phyloP scores from a whole-genome alignment of 768 basidiomycete species.

The Mycena maculata region DNA sequence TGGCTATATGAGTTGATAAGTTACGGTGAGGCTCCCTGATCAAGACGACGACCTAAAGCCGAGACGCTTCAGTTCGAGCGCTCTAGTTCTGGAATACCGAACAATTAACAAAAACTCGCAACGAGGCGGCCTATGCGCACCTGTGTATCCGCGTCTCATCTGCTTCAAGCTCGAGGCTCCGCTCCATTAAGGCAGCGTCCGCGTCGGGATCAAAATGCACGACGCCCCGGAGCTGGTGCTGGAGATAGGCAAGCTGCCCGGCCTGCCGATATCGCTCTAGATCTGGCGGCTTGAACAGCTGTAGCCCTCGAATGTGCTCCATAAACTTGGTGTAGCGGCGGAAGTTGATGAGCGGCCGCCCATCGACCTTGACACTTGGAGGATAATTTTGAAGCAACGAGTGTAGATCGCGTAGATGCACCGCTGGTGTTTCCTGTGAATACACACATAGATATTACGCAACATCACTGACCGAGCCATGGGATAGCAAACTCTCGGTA shows the following conservation, averaged over 20 bases:
- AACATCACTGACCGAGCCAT: constrained; percentile 53
- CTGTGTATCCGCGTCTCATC: constrained; percentile 42
- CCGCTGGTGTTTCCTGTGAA: constrained; percentile 40
- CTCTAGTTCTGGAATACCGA: constrained; percentile 13
- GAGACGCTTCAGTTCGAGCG: constrained; percentile 20
- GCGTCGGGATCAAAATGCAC: constrained; percentile 40
- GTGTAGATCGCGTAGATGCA: constrained; percentile 52
- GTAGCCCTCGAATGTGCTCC: constrained; percentile 48
- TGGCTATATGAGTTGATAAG: constrained; percentile 20
- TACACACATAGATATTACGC: constrained; percentile 1
- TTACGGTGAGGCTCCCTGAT: not conserved
- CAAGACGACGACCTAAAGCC: constrained; percentile 11
- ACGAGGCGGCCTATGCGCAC: not conserved
- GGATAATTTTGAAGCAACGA: constrained; percentile 46
- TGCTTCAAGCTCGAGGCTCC: constrained; percentile 46
- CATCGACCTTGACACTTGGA: constrained; percentile 43
- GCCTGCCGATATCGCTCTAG: constrained; percentile 45
- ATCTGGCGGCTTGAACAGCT: constrained; percentile 47
- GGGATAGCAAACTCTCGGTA: constrained; percentile 48
- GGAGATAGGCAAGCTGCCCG: constrained; percentile 56
- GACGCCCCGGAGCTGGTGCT: constrained; percentile 49
- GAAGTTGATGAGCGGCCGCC: constrained; percentile 56
- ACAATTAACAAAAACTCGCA: not conserved
- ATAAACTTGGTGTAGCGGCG: constrained; percentile 52
- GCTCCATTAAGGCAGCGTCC: constrained; percentile 49